Evolutionary conservation across 352 stramenopile genomes (phyloP), one percentile per base, ranked within the genome.

Genomic region (Globisporangium splendens): DNA sequence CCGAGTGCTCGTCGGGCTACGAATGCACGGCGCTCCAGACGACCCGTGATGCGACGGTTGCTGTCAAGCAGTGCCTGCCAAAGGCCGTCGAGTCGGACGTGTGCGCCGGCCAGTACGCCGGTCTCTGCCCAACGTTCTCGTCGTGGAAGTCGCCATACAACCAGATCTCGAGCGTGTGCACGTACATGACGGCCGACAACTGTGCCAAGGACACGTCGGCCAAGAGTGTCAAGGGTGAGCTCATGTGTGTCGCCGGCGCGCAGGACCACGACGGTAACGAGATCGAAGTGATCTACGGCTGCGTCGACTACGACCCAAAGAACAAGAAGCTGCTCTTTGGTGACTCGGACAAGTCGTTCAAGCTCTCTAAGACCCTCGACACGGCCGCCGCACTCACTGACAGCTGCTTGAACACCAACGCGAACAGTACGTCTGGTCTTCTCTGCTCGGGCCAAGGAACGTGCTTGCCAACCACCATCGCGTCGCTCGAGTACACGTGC

Each of bases 131-230:
- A 14, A 83, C 73, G 39, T 90, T 92, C 63, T 75, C 76, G 60
- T 86, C 77, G 14, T 90, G 79, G 82, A 57, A 46, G 57, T 68
- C 69, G 49, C 73, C 77, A 42, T 89, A 88, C 70, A 87, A 87
- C 65, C 65, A 77, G 52, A 87, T 91, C 68, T 86, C 77, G 68
- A 88, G 79, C 46, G 76, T 90, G 22, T 92, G 82, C 63, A 88
- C 79, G 21, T 89, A 88, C 73, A 87, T 79, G 21, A 75, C 80
- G 10, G 82, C 75, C 3, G 78, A 86, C 47, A 79, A 91, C 59
- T 91, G 82, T 35, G 60, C 72, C 35, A 63, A 63, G 47, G 47
- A 70, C 58, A 39, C 63, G 24, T 70, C 77, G 10, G 69, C 55
- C 48, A 62, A 76, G 39, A 86, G 62, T 56, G 72, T 70, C 60